Conservation (phyloP, 345 rosid species). For the Bruguiera sexangula region DNA sequence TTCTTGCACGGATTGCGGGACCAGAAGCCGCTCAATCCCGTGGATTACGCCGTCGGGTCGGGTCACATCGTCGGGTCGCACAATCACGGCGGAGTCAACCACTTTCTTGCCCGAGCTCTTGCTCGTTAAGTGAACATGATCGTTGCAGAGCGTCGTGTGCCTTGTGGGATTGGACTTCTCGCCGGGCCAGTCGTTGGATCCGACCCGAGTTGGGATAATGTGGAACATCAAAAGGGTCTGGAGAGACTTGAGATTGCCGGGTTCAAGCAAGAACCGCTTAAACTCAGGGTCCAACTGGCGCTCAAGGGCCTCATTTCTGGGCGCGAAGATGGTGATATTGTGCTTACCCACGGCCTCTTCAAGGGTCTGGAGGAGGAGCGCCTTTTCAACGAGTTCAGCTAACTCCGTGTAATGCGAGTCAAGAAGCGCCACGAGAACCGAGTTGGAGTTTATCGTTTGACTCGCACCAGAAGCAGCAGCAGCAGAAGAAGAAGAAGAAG, state of each 20-base stretch:
- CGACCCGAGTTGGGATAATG: conserved; percentile 62
- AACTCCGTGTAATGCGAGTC: conserved; percentile 94
- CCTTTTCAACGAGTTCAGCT: conserved; percentile 86
- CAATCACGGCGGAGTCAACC: conserved; percentile 46
- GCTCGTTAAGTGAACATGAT: conserved; percentile 45
- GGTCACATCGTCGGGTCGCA: conserved; percentile 44
- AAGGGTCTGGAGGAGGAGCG: conserved; percentile 78
- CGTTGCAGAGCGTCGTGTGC: conserved; percentile 49
- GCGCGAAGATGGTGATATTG: conserved; percentile 93
- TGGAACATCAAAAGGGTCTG: conserved; percentile 72
- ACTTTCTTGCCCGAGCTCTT: conserved; percentile 28
- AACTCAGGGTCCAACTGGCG: conserved; percentile 80
- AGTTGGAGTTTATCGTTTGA: conserved; percentile 75
- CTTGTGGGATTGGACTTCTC: conserved; percentile 18
- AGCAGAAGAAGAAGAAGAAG: conserved; percentile 10
- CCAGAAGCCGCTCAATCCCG: conserved; percentile 52
- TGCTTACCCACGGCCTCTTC: conserved; percentile 81
- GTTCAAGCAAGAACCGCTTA: conserved; percentile 88
- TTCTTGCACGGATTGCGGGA: conserved; percentile 65
- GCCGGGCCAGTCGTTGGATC: conserved; percentile 52
- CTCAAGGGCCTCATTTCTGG: conserved; percentile 78
- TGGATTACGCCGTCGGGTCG: conserved; percentile 76
- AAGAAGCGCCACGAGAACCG: conserved; percentile 88
- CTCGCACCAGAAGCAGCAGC: conserved; percentile 21
- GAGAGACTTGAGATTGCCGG: conserved; percentile 74